Percentiles rank a stretch among this genome's conserved stretches.
Evolutionary conservation across 371 early-diverging fungal genomes (phyloP).

Genomic region (Capniomyces stellatus): DNA sequence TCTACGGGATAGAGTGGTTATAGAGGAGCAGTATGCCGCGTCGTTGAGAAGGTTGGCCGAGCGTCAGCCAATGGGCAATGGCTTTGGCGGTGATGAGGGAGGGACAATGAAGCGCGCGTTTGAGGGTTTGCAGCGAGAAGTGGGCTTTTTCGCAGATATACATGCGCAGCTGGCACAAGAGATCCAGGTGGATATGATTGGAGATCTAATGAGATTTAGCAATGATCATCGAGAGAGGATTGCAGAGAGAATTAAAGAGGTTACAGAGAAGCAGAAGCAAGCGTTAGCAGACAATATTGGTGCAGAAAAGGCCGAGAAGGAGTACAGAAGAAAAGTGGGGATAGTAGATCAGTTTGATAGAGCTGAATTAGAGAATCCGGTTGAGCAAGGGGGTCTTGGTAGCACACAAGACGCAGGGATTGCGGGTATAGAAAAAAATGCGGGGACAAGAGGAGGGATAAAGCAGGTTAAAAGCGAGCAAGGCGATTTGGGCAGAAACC

Average conservation of each 20-base stretch:
- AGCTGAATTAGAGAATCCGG: no score
- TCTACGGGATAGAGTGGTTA: slow-evolving; percentile 42
- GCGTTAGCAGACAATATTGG: background rate
- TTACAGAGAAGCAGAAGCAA: slow-evolving; percentile 6
- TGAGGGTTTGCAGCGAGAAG: slow-evolving; percentile 37
- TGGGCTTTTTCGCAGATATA: slow-evolving; percentile 32
- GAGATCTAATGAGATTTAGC: slow-evolving; percentile 37
- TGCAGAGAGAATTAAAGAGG: slow-evolving; percentile 22
- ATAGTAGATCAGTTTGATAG: background rate
- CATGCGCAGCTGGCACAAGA: slow-evolving; percentile 35
- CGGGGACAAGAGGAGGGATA: background rate
- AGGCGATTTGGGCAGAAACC: background rate
- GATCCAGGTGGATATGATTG: slow-evolving; percentile 34
- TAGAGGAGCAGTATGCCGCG: slow-evolving; percentile 39
- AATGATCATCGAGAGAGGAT: slow-evolving; percentile 36
- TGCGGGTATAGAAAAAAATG: background rate
- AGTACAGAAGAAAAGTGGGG: background rate
- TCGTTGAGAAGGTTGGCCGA: slow-evolving; percentile 35
- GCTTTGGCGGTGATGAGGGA: slow-evolving; percentile 55
- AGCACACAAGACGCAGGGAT: background rate
- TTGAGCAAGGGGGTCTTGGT: no score
- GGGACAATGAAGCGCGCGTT: slow-evolving; percentile 46
- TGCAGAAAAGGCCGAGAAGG: background rate
- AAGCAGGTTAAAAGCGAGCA: background rate
- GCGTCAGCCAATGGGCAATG: slow-evolving; percentile 23